phyloP scores from a whole-genome alignment of 306 rosid genomes.

The Acacia crassicarpa region DNA sequence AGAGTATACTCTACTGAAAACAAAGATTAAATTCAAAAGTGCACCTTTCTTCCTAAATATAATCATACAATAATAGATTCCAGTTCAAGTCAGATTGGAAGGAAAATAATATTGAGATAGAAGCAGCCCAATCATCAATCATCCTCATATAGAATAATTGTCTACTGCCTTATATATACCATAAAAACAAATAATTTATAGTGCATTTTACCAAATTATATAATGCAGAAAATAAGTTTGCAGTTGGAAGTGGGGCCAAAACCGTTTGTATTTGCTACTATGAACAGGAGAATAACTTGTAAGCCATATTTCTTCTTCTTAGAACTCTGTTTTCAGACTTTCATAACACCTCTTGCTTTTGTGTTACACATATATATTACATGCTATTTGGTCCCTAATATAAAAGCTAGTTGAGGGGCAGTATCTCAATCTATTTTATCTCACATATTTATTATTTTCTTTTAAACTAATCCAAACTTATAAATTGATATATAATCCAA shows the following conservation, averaged over 20 bases:
- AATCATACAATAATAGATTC: conserved; percentile 13
- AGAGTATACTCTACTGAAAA: no score
- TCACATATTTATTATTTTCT: no score
- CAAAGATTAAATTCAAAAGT: not conserved
- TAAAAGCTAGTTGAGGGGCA: no score
- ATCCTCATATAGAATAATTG: not conserved
- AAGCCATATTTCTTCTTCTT: conserved; percentile 18
- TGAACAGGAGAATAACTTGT: conserved; percentile 98
- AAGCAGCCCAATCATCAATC: not conserved
- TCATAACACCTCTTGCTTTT: not conserved
- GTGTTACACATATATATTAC: not conserved
- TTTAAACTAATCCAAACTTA: no score
- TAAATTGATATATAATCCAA: no score
- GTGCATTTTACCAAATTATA: conserved; percentile 33
- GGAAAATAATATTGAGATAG: not conserved
- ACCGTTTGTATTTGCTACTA: conserved; percentile 95
- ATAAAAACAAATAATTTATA: not conserved
- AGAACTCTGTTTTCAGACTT: conserved; percentile 8
- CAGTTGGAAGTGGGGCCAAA: conserved; percentile 98
- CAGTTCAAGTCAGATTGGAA: conserved; percentile 13
- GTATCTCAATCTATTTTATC: no score
- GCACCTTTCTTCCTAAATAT: conserved; percentile 13
- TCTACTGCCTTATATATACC: not conserved
- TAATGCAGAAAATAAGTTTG: conserved; percentile 86
- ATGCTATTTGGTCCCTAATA: not conserved